Conservation (phyloP, 257 asterid species). For the Orobanche coerulescens region DNA sequence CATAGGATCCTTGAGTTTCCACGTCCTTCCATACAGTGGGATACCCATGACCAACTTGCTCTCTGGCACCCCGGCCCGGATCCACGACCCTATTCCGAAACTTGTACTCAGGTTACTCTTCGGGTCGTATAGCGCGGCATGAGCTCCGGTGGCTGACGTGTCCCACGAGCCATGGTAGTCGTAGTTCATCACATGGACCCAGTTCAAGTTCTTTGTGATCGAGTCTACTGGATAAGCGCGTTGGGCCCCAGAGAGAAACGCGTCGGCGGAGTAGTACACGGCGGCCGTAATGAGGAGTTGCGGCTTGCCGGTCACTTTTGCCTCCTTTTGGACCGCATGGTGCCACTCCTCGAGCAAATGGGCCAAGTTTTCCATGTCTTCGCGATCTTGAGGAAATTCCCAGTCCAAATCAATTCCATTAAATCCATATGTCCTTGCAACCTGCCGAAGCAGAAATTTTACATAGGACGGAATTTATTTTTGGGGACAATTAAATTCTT, state of each 20-base stretch:
- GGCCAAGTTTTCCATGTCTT: slow-evolving; percentile 52
- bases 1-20: slow-evolving; percentile 52
- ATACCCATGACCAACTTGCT: slow-evolving; percentile 67
- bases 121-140: slow-evolving; percentile 59
- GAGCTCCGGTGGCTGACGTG: slow-evolving; percentile 54
- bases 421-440: slow-evolving; percentile 52
- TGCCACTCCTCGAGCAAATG: slow-evolving; percentile 58
- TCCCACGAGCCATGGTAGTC: slow-evolving; percentile 78
- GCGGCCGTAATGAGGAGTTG: slow-evolving; percentile 76
- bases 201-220: slow-evolving; percentile 48
- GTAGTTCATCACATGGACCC: slow-evolving; percentile 72
- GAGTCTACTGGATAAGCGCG: slow-evolving; percentile 57
- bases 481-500: too few species aligned
- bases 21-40: slow-evolving; percentile 74
- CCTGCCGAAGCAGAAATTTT: too few species aligned
- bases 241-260: slow-evolving; percentile 26
- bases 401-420: slow-evolving; percentile 84
- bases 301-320: slow-evolving; percentile 23
- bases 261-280: slow-evolving; percentile 55
- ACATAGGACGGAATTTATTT: too few species aligned
- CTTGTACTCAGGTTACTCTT: slow-evolving; percentile 57
- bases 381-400: slow-evolving; percentile 50
- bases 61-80: slow-evolving; percentile 45
- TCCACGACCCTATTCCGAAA: slow-evolving; percentile 66
- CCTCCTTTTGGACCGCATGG: slow-evolving; percentile 41